Evolutionary conservation across 257 asterid species (phyloP), one percentile per base, ranked within the genome.

Genomic region (Gynochthodes officinalis): DNA sequence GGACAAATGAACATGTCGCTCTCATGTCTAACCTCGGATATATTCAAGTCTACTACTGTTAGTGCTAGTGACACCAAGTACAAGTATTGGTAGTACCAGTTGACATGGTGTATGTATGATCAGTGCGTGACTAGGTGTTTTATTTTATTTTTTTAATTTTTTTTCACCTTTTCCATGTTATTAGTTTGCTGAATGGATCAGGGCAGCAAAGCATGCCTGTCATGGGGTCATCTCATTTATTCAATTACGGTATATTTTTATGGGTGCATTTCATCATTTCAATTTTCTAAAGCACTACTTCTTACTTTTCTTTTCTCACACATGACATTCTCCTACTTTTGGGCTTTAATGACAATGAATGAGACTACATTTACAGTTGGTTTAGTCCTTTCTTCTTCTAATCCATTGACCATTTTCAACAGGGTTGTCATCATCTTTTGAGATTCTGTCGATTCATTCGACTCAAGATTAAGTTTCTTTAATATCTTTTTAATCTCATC

Each of bases 311-410:
- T 43, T 64, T 73, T 42, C 66, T 53, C 55, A 25, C 35, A 2
- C 32, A 32, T 33, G 44, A 61, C 16, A 15, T 63, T n/a, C 33
- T 48, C 27, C 70, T 15, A 27, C 50, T 54, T 46, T 46, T n/a
- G 59, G n/a, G 0, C 55, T 44, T 59, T 2, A 71, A 27, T 18
- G 40, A 54, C 23, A 55, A 37, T 65, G 33, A 73, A 61, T 63
- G 40, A 7, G 52, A 1, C 32, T 49, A 30, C 68, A 59, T 74
- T 74, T 50, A 21, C 67, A 35, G 67, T 54, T 44, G 37, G 64
- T 39, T 37, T 16, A 5, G 18, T 19, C 44, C 14, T 30, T 15
- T 46, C 30, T 27, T 28, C 27, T 35, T 19, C 50, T 44, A 27
- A 18, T 46, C 21, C 2, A 52, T 61, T n/a, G 28, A 1, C 25